A percentile compares a stretch with the other conserved stretches of the same genome.
Conservation (phyloP, 2,329 filamentous ascomycete genomes). For the Lasiodiplodia citricola region DNA sequence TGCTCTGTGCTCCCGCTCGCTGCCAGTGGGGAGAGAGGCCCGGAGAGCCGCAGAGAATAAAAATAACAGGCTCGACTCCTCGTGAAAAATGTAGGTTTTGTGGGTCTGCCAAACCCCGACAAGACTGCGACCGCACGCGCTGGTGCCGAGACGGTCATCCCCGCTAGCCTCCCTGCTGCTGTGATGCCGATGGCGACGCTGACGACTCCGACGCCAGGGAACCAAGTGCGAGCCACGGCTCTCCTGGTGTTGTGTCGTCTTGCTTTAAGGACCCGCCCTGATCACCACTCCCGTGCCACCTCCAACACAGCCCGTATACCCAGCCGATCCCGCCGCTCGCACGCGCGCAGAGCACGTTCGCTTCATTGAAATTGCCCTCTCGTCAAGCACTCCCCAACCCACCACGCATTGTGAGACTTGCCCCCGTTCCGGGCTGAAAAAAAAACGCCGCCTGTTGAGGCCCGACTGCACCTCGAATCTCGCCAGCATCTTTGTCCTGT, state of each 20-base stretch:
- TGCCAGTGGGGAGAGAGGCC: background rate
- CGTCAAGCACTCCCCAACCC: constrained; percentile 17
- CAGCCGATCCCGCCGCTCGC: constrained; percentile 23
- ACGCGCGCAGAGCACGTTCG: constrained; percentile 10
- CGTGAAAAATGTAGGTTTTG: constrained; percentile 1
- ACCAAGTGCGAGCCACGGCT: background rate
- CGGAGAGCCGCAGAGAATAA: background rate
- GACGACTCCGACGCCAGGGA: constrained; percentile 5
- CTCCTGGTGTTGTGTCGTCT: background rate
- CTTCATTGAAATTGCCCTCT: constrained; percentile 17
- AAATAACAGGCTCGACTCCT: constrained; percentile 6
- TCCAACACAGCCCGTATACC: background rate
- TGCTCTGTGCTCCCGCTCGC: constrained; percentile 6
- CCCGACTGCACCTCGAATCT: constrained; percentile 25
- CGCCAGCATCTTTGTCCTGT: constrained; percentile 18
- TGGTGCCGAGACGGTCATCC: constrained; percentile 11
- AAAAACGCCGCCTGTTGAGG: constrained; percentile 8
- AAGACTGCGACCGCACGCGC: constrained; percentile 5
- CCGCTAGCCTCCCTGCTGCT: background rate
- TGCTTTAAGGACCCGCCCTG: constrained; percentile 26
- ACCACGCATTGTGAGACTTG: constrained; percentile 25
- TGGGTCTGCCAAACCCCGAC: constrained; percentile 13
- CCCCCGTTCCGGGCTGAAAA: background rate
- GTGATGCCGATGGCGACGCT: background rate
- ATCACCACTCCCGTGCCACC: constrained; percentile 23